phyloP scores from a whole-genome alignment of 2,329 filamentous ascomycete genomes.

The Paracamarosporium sp. region DNA sequence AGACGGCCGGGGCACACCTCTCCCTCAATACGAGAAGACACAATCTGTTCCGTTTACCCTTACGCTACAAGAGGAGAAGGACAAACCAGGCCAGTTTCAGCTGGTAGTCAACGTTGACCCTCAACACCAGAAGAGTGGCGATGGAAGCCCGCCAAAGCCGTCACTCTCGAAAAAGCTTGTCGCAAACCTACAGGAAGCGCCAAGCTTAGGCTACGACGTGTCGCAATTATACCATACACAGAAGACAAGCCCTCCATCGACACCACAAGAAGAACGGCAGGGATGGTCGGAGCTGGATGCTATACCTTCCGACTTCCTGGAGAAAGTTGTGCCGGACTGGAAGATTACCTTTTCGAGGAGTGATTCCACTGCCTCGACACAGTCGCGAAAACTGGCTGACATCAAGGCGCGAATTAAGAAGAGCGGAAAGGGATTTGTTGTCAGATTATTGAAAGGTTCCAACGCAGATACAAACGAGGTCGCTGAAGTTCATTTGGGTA shows the following conservation, averaged over 20 bases:
- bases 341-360: constrained; percentile 32
- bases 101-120: constrained; percentile 37
- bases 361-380: constrained; percentile 31
- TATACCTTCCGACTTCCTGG: constrained; percentile 34
- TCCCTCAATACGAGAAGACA: constrained; percentile 36
- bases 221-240: constrained; percentile 25
- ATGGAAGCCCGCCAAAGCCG: constrained; percentile 12
- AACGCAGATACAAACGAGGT: constrained; percentile 31
- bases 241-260: constrained; percentile 32
- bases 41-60: constrained; percentile 35
- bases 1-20: constrained; percentile 30
- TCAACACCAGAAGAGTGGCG: constrained; percentile 13
- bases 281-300: constrained; percentile 38
- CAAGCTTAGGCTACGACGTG: constrained; percentile 22
- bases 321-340: constrained; percentile 41
- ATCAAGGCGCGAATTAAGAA: constrained; percentile 43
- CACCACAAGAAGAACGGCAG: constrained; percentile 30
- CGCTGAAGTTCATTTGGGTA: constrained; percentile 34
- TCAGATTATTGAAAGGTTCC: constrained; percentile 36
- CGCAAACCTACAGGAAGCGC: constrained; percentile 19
- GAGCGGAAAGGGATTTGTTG: constrained; percentile 41
- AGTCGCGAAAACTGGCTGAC: constrained; percentile 33
- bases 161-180: constrained; percentile 18
- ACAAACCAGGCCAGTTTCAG: constrained; percentile 39
- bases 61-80: constrained; percentile 38